These are phyloP conservation scores for Leavenworthia alabamica DNA, from an alignment of 345 rosid species.

Conservation along the genomic window DNA sequence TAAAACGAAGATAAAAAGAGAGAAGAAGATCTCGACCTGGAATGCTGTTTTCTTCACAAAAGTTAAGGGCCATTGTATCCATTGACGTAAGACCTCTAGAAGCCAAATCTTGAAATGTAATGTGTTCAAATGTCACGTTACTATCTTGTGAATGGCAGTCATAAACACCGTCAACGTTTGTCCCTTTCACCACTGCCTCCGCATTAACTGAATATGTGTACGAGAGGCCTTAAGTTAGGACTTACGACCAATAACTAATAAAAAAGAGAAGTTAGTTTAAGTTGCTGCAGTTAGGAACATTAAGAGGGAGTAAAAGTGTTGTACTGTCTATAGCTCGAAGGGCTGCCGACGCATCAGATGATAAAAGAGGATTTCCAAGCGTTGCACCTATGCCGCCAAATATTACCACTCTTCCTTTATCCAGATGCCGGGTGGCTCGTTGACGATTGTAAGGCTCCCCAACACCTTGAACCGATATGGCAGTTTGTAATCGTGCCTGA, in stretches of 20 bases:
- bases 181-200: constrained; percentile 79
- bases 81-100: constrained; percentile 61
- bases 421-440: constrained; percentile 75
- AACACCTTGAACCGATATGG: constrained; percentile 61
- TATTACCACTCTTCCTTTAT: constrained; percentile 89
- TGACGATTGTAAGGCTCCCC: constrained; percentile 80
- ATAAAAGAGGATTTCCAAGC: constrained; percentile 79
- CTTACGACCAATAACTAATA: background rate
- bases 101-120: constrained; percentile 58
- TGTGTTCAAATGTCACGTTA: constrained; percentile 57
- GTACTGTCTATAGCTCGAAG: constrained; percentile 86
- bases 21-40: constrained; percentile 50
- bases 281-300: background rate
- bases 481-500: constrained; percentile 71
- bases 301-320: background rate
- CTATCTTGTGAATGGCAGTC: constrained; percentile 61
- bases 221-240: background rate
- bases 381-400: constrained; percentile 91
- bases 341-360: constrained; percentile 87
- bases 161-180: constrained; percentile 65
- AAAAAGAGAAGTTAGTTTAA: background rate
- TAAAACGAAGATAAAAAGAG: background rate
- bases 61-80: constrained; percentile 77
- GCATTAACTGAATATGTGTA: constrained; percentile 64
- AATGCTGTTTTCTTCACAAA: constrained; percentile 80